Conservation (phyloP, 2,329 filamentous ascomycete species). For the Pseudocercospora macadamiae region DNA sequence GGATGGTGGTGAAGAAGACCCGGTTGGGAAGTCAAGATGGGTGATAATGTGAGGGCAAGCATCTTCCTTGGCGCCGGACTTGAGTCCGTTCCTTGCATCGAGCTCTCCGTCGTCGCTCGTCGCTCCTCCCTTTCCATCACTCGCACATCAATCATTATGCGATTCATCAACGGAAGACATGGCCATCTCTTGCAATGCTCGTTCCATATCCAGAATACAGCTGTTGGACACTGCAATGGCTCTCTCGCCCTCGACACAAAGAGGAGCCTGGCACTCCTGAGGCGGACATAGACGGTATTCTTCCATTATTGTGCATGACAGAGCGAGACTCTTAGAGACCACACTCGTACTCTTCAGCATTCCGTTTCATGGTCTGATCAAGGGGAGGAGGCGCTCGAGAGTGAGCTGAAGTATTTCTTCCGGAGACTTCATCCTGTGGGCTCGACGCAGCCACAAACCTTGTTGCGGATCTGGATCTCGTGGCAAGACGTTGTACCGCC, state of each 20-base stretch:
- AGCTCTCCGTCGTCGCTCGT: neutral
- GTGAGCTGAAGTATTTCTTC: neutral
- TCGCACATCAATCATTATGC: neutral
- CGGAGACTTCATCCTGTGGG: neutral
- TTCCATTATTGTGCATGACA: neutral
- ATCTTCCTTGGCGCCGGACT: too few relatives aligned
- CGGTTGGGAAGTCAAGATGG: neutral
- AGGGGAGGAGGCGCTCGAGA: neutral
- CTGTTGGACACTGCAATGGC: too few relatives aligned
- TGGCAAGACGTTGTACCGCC: constrained; percentile 10
- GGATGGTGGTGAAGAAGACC: too few relatives aligned
- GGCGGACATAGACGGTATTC: too few relatives aligned
- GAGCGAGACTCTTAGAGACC: neutral
- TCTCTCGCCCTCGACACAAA: too few relatives aligned
- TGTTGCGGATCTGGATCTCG: constrained; percentile 16
- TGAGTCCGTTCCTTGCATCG: neutral
- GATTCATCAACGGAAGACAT: neutral
- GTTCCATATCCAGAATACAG: too few relatives aligned
- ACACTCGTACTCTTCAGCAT: neutral
- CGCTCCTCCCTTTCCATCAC: neutral
- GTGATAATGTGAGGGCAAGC: neutral
- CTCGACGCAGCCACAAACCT: constrained; percentile 13
- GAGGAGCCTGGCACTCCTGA: too few relatives aligned
- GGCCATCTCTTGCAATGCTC: too few relatives aligned
- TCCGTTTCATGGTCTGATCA: neutral